These are phyloP conservation scores for Plasmodium vinckei DNA, from an alignment of 169 alveolate genomes.

Conservation along the genomic window DNA sequence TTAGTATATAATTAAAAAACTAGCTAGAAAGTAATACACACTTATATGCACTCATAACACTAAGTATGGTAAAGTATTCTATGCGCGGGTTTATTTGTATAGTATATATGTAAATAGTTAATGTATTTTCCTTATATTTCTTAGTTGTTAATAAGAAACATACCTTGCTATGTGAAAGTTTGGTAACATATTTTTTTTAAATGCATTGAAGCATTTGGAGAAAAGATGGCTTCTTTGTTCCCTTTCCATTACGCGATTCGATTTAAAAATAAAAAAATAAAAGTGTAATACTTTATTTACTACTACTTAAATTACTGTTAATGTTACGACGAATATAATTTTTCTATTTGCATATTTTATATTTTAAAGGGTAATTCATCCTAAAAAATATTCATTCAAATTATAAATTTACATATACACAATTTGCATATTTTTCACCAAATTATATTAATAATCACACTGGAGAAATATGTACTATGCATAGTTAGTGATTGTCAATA, in stretches of 20 bases:
- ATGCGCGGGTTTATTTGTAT: too few species aligned
- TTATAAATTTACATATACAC: too few species aligned
- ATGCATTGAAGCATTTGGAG: constrained; percentile 41
- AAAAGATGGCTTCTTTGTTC: constrained; percentile 31
- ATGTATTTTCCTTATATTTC: too few species aligned
- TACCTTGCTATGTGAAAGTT: constrained; percentile 59
- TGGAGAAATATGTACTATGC: too few species aligned
- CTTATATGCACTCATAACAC: too few species aligned
- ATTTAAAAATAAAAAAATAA: constrained; percentile 12
- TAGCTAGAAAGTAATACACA: too few species aligned
- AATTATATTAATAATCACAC: too few species aligned
- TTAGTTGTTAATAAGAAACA: constrained; percentile 5
- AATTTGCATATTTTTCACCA: too few species aligned
- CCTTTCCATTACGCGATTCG: constrained; percentile 9
- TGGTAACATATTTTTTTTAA: constrained; percentile 51
- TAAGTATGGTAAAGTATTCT: too few species aligned
- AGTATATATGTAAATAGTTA: too few species aligned
- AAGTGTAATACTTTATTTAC: constrained; percentile 2
- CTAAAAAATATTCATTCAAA: background rate
- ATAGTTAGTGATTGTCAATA: too few species aligned
- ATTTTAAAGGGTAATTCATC: constrained; percentile 1
- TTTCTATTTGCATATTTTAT: background rate
- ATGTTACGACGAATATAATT: background rate
- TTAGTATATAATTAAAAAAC: too few species aligned
- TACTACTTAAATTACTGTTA: constrained; percentile 6